Evolutionary conservation across 2,329 filamentous ascomycete genomes (phyloP).

Genomic region (Hortaea sp.): DNA sequence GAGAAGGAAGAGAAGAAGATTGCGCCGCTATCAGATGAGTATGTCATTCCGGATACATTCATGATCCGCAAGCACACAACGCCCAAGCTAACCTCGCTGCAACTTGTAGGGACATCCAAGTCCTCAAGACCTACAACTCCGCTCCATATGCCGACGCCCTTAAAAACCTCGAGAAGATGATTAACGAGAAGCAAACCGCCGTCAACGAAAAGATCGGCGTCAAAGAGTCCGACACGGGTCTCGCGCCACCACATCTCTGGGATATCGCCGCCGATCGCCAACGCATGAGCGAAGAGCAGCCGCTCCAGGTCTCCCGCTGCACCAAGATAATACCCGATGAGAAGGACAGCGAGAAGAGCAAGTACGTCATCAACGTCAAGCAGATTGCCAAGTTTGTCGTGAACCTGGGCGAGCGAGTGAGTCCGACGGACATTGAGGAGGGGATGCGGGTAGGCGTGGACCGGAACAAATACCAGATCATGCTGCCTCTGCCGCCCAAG

Average conservation of each 20-base stretch:
- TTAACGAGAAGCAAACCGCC: slow-evolving; percentile 97
- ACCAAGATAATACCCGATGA: slow-evolving; percentile 99
- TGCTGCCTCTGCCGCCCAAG: slow-evolving; percentile 90
- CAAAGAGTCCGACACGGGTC: slow-evolving; percentile 94
- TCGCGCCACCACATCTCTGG: slow-evolving; percentile 97
- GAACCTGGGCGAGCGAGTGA: slow-evolving; percentile 91
- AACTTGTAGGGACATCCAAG: slow-evolving; percentile 80
- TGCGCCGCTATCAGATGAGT: slow-evolving; percentile 93
- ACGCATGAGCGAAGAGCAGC: slow-evolving; percentile 97
- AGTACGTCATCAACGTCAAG: slow-evolving; percentile 99
- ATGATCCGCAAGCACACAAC: not conserved
- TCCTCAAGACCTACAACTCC: slow-evolving; percentile 96
- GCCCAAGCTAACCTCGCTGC: not conserved
- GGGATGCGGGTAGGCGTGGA: slow-evolving; percentile 98
- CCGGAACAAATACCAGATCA: slow-evolving; percentile 97
- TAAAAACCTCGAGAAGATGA: slow-evolving; percentile 97
- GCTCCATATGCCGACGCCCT: slow-evolving; percentile 88
- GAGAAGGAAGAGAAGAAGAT: slow-evolving; percentile 99
- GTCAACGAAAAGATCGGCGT: slow-evolving; percentile 94
- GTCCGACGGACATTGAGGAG: slow-evolving; percentile 97
- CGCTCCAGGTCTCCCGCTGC: slow-evolving; percentile 91
- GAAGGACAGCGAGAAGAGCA: slow-evolving; percentile 93
- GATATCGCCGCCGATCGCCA: slow-evolving; percentile 95
- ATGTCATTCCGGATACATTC: slow-evolving; percentile 30
- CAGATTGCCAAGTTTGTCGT: slow-evolving; percentile 99